These are phyloP conservation scores for Gnomoniopsis sp. DNA, from an alignment of 2,329 filamentous ascomycete genomes.

Conservation along the genomic window DNA sequence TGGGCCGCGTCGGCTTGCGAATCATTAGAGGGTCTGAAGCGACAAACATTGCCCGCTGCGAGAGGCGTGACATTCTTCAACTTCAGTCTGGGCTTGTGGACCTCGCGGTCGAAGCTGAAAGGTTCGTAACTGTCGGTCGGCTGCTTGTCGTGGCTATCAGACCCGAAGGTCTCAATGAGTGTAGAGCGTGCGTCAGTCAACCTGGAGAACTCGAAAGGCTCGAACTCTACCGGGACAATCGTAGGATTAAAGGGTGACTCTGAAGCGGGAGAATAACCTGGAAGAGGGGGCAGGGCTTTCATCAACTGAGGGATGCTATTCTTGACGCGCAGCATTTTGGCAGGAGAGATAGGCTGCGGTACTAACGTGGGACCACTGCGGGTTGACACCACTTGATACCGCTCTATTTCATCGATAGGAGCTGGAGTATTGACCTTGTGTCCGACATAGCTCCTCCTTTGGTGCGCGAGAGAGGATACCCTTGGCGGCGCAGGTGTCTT, in stretches of 20 bases:
- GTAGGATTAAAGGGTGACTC: slow-evolving; percentile 10
- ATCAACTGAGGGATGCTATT: slow-evolving; percentile 50
- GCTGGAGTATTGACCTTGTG: not conserved
- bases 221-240: slow-evolving; percentile 9
- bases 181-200: slow-evolving; percentile 16
- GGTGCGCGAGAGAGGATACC: slow-evolving; percentile 9
- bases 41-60: not conserved
- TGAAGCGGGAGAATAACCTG: slow-evolving; percentile 22
- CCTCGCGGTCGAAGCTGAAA: slow-evolving; percentile 10
- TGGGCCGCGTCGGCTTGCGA: not conserved
- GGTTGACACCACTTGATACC: slow-evolving; percentile 15
- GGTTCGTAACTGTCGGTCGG: slow-evolving; percentile 6
- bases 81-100: slow-evolving; percentile 15
- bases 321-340: slow-evolving; percentile 40
- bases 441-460: slow-evolving; percentile 4
- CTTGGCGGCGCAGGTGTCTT: slow-evolving; percentile 8
- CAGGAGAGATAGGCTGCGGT: slow-evolving; percentile 47
- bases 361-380: slow-evolving; percentile 33
- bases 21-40: not conserved
- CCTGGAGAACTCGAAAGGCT: slow-evolving; percentile 14
- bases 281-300: slow-evolving; percentile 48
- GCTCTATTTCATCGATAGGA: slow-evolving; percentile 4
- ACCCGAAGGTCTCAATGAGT: not conserved
- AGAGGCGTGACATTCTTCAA: slow-evolving; percentile 10
- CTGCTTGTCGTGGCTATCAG: not conserved